These are phyloP conservation scores for Quercus lobata DNA, from an alignment of 331 rosid genomes.

Conservation along the genomic window DNA sequence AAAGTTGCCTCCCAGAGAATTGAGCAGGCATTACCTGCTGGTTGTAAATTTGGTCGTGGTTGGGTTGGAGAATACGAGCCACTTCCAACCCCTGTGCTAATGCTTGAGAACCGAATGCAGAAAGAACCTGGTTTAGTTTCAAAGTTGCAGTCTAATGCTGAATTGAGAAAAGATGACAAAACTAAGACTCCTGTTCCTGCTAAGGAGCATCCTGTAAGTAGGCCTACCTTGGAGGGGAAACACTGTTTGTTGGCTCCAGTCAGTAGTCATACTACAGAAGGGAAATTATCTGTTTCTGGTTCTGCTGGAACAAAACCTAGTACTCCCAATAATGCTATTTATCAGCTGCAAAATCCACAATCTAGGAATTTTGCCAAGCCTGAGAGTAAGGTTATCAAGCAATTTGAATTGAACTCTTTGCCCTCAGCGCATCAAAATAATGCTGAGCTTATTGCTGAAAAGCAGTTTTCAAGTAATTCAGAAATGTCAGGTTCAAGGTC, in stretches of 20 bases:
- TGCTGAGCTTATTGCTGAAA: slow-evolving; percentile 44
- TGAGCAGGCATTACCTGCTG: slow-evolving; percentile 72
- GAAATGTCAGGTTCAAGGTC: slow-evolving; percentile 46
- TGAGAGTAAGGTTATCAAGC: slow-evolving; percentile 44
- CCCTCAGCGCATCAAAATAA: slow-evolving; percentile 48
- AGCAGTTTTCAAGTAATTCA: slow-evolving; percentile 39
- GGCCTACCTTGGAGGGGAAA: slow-evolving; percentile 31
- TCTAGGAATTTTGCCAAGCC: slow-evolving; percentile 43
- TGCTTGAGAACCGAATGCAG: slow-evolving; percentile 39
- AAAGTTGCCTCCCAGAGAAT: slow-evolving; percentile 83
- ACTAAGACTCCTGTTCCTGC: slow-evolving; percentile 35
- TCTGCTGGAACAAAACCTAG: slow-evolving; percentile 37
- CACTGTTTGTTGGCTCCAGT: slow-evolving; percentile 29
- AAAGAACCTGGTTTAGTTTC: slow-evolving; percentile 38
- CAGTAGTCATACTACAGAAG: slow-evolving; percentile 35
- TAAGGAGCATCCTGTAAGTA: slow-evolving; percentile 34
- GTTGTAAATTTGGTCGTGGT: slow-evolving; percentile 81
- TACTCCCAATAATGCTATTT: slow-evolving; percentile 28
- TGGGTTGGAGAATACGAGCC: slow-evolving; percentile 98
- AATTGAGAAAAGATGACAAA: slow-evolving; percentile 42
- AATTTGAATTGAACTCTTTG: slow-evolving; percentile 56
- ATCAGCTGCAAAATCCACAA: slow-evolving; percentile 44
- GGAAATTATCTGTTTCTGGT: slow-evolving; percentile 39
- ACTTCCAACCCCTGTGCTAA: slow-evolving; percentile 68
- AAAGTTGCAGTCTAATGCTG: slow-evolving; percentile 34